Evolutionary conservation across 345 rosid species (phyloP).

Genomic region (Populus alba): DNA sequence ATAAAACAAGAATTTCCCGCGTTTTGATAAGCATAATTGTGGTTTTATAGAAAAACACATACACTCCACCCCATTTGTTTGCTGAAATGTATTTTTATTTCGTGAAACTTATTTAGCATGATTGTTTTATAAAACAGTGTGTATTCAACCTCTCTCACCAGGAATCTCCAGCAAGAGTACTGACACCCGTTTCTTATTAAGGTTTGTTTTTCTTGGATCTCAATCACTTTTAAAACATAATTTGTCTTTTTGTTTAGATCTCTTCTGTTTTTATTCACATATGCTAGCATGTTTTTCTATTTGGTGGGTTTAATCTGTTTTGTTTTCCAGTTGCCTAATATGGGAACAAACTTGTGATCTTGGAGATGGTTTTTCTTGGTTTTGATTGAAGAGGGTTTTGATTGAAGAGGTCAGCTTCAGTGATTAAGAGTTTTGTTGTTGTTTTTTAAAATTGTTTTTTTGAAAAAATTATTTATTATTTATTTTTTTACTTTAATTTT

Average conservation of each 20-base stretch:
- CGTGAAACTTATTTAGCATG: too few species aligned
- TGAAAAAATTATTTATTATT: too few species aligned
- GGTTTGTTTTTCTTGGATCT: slow-evolving; percentile 10
- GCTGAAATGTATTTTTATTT: too few species aligned
- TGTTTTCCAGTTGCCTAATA: not conserved
- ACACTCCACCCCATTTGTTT: too few species aligned
- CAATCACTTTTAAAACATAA: not conserved
- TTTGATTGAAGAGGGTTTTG: not conserved
- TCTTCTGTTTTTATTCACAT: not conserved
- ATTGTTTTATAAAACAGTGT: not conserved
- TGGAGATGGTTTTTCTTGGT: not conserved
- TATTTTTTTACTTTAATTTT: too few species aligned
- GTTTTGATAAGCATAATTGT: too few species aligned
- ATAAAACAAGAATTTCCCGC: too few species aligned
- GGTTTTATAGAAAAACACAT: too few species aligned
- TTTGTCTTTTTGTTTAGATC: not conserved
- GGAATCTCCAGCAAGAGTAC: not conserved
- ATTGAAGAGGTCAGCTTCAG: not conserved
- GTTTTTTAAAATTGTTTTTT: too few species aligned
- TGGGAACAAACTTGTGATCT: not conserved
- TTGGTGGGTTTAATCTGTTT: not conserved
- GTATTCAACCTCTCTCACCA: not conserved
- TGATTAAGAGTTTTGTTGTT: not conserved
- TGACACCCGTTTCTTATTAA: not conserved
- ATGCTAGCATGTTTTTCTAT: not conserved